phyloP scores from a whole-genome alignment of 2,329 filamentous ascomycete species.

The Emergomyces orientalis region DNA sequence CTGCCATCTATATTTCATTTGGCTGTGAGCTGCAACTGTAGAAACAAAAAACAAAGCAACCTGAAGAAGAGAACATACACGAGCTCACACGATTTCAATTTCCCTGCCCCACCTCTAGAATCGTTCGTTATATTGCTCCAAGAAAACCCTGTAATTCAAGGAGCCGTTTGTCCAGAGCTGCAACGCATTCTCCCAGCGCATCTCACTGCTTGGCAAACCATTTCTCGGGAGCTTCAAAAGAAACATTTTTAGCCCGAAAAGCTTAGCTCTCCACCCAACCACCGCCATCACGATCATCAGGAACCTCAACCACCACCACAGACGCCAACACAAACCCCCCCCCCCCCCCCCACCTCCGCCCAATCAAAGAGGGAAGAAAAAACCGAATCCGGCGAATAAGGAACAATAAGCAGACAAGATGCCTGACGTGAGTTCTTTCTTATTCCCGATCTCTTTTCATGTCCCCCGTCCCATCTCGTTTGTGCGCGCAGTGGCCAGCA shows the following conservation, averaged over 20 bases:
- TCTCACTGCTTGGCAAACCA: neutral
- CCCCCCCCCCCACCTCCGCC: neutral
- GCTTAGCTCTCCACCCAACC: neutral
- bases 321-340: neutral
- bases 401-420: conserved; percentile 25
- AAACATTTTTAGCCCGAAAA: neutral
- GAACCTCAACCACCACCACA: too few species aligned
- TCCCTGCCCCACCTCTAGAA: neutral
- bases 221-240: neutral
- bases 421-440: conserved; percentile 35
- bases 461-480: neutral
- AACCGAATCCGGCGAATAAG: neutral
- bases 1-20: neutral
- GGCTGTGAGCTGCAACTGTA: neutral
- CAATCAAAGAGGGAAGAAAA: neutral
- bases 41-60: neutral
- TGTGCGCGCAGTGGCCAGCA: neutral
- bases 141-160: too few species aligned
- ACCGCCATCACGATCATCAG: neutral
- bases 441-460: neutral
- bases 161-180: too few species aligned
- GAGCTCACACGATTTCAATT: neutral
- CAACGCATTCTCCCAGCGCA: too few species aligned
- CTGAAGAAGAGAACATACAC: neutral
- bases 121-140: neutral